Base-by-base conservation (phyloP, 2,329 filamentous ascomycete genomes). In the Stagonosporopsis tanaceti region DNA sequence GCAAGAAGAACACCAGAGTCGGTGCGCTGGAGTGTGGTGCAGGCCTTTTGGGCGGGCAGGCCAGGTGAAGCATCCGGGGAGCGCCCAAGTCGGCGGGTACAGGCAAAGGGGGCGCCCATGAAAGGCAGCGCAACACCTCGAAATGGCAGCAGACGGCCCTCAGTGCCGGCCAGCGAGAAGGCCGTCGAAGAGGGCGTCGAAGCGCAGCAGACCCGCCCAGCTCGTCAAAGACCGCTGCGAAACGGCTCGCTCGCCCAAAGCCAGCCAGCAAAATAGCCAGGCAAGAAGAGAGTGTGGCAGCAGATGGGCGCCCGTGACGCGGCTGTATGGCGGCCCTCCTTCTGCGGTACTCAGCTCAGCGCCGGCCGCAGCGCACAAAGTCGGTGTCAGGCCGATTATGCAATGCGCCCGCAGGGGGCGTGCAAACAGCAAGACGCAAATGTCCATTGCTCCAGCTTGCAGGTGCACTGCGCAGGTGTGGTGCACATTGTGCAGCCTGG, bases 261-360 rank as follows among this genome's bases (percentile, higher is more conserved):
- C 25, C 25, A 27, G 24, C 17, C 20, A 24, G 17, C 17, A 39
- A 3, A 6, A 20, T 20, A 39, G n/a, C 7, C 37, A 12, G 37
- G 37, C 37, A 20, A 11, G 11, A 22, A 22, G 17, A 17, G 11
- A 1, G 20, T 20, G 20, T 4, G 37, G 9, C 28, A 30, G 8
- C 28, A 50, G 45, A 48, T 11, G 32, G 30, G 39, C 17, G 38
- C 52, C 38, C 38, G 51, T 35, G 38, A 47, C 38, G 12, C 44
- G 39, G 47, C 37, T 20, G n/a, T 39, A 2, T 17, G n/a, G 15
- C n/a, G 34, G 35, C 27, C 35, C 47, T 53, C 59, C 57, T 54
- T 27, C 7, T 32, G 45, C 52, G 58, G 60, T 53, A 41, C 41
- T 45, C 47, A 41, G 39, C 44, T 34, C 32, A 34, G 32, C 32